Conservation (phyloP, 345 rosid species). For the Gossypium raimondii region DNA sequence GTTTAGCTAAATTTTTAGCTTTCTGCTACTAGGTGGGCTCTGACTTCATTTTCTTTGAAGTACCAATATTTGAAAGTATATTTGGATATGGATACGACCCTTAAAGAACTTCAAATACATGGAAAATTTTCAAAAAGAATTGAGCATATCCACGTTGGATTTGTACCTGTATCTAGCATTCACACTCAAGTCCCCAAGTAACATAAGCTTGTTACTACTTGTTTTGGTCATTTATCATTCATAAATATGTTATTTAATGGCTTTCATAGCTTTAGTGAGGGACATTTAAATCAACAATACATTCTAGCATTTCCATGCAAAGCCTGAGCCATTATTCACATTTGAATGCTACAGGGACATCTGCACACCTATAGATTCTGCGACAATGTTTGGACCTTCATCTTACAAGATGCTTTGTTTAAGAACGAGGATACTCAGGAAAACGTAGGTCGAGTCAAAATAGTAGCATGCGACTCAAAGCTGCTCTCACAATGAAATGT, state of each 20-base stretch:
- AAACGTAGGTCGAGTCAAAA: slow-evolving; percentile 76
- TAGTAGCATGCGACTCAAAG: slow-evolving; percentile 98
- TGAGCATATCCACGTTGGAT: neutral
- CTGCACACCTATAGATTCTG: slow-evolving; percentile 98
- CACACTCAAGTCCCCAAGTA: neutral
- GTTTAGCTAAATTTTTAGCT: neutral
- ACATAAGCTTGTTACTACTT: neutral
- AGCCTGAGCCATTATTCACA: neutral
- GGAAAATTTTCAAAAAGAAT: neutral
- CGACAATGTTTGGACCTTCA: slow-evolving; percentile 99
- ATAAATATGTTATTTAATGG: neutral
- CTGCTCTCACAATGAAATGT: slow-evolving; percentile 63
- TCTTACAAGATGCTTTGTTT: slow-evolving; percentile 66
- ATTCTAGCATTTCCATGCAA: neutral
- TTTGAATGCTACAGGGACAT: slow-evolving; percentile 61
- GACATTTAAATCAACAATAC: neutral
- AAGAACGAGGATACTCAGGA: slow-evolving; percentile 67
- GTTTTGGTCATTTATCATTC: neutral
- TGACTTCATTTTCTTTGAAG: neutral
- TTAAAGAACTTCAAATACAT: neutral
- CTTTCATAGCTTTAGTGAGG: neutral
- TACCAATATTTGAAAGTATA: neutral
- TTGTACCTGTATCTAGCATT: neutral
- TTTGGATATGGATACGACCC: neutral
- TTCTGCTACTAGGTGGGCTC: neutral